Percentiles rank a stretch among this genome's conserved stretches.
Evolutionary conservation across 2,329 filamentous ascomycete genomes (phyloP).

Genomic region (Colletotrichum ledebouriae): DNA sequence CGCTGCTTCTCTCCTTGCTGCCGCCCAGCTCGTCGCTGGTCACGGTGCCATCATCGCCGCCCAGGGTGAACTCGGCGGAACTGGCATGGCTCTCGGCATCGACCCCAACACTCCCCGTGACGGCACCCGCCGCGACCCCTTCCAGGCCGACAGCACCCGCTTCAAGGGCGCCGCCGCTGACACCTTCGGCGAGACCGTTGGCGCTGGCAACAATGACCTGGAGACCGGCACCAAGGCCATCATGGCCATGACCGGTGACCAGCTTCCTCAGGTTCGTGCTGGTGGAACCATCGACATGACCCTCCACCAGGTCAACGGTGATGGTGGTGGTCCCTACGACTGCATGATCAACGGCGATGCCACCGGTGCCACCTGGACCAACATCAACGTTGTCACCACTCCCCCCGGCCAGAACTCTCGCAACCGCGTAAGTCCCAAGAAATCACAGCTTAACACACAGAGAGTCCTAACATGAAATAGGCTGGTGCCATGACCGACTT

Average conservation of each 20-base stretch:
- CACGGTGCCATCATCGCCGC: conserved; percentile 73
- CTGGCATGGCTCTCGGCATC: conserved; percentile 65
- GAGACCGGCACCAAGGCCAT: conserved; percentile 69
- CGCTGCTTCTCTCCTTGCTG: conserved; percentile 63
- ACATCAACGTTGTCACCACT: conserved; percentile 65
- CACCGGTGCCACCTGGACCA: conserved; percentile 63
- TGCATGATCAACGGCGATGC: conserved; percentile 70
- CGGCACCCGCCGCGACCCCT: conserved; percentile 70
- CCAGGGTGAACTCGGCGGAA: conserved; percentile 68
- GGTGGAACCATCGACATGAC: conserved; percentile 73
- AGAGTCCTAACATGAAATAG: conserved; percentile 44
- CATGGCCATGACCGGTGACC: conserved; percentile 67
- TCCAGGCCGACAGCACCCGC: conserved; percentile 74
- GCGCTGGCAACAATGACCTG: conserved; percentile 67
- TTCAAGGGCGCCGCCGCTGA: conserved; percentile 67
- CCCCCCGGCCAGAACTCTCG: conserved; percentile 64
- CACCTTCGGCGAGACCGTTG: conserved; percentile 70
- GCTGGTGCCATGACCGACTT: conserved; percentile 54
- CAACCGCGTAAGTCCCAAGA: conserved; percentile 50
- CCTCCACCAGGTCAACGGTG: conserved; percentile 44
- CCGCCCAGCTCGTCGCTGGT: conserved; percentile 68
- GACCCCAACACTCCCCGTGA: conserved; percentile 70
- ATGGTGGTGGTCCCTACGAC: conserved; percentile 59
- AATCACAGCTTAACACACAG: too few species aligned
- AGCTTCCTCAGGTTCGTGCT: conserved; percentile 69